Conservation (phyloP, 2,329 filamentous ascomycete genomes). For the Hirsutella thompsonii region DNA sequence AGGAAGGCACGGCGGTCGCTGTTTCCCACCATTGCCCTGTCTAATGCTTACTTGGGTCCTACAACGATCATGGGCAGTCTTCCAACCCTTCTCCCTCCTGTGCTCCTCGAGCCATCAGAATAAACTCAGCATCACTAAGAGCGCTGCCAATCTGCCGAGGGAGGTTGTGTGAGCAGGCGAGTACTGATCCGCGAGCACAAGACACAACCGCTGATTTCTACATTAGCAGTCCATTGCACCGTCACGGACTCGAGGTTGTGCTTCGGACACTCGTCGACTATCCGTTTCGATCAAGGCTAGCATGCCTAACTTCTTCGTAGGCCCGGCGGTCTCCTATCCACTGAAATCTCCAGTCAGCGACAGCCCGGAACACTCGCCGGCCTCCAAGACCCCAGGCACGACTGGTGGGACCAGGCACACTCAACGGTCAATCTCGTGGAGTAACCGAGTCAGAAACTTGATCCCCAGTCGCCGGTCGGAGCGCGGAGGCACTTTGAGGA, state of each 20-base stretch:
- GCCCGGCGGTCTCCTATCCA: slow-evolving; percentile 6
- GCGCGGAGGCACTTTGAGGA: slow-evolving; percentile 32
- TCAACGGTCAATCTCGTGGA: slow-evolving; percentile 15
- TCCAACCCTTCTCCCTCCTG: no score
- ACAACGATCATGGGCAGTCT: no score
- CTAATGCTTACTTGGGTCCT: no score
- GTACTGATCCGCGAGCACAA: no score
- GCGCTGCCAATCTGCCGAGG: no score
- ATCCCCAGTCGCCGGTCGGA: slow-evolving; percentile 36
- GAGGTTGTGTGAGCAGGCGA: no score
- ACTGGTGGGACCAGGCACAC: not conserved
- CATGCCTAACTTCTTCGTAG: slow-evolving; percentile 11
- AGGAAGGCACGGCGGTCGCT: no score
- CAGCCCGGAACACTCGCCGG: not conserved
- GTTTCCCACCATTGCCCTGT: no score
- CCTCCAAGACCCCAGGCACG: not conserved
- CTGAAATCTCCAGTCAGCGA: slow-evolving; percentile 4
- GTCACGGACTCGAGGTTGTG: not conserved
- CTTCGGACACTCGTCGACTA: not conserved
- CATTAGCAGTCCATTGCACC: not conserved
- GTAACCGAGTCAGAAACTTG: slow-evolving; percentile 29
- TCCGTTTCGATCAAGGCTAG: not conserved
- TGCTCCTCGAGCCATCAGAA: no score
- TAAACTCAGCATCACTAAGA: no score
- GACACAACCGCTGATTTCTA: no score